Evolutionary conservation across 306 rosid genomes (phyloP).

Genomic region (Parietaria judaica): DNA sequence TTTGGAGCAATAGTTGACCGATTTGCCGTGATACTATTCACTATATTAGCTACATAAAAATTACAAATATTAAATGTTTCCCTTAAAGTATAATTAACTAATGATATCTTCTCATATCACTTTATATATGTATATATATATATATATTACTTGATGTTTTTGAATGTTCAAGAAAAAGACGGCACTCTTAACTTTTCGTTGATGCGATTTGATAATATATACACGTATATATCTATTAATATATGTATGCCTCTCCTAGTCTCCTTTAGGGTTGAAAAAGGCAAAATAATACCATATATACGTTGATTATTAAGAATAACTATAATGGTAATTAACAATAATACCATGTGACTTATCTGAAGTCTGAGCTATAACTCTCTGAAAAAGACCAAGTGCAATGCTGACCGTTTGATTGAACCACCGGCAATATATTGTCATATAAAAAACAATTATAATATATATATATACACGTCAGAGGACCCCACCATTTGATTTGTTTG

Average conservation of each 20-base stretch:
- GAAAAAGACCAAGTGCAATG: constrained; percentile 7
- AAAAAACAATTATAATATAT: background rate
- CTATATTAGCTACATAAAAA: background rate
- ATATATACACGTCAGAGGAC: constrained; percentile 17
- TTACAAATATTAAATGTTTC: background rate
- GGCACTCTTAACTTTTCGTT: background rate
- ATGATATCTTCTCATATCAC: background rate
- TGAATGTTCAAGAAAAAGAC: constrained; percentile 8
- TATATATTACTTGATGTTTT: background rate
- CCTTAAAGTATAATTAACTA: background rate
- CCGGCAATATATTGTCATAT: background rate
- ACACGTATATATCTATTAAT: too few species aligned
- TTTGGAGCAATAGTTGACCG: background rate
- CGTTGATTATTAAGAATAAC: too few species aligned
- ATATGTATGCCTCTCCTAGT: too few species aligned
- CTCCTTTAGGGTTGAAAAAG: too few species aligned
- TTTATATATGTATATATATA: background rate
- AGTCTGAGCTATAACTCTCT: background rate
- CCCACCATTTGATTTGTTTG: constrained; percentile 52
- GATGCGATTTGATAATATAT: too few species aligned
- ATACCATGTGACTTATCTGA: background rate
- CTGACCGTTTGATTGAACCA: constrained; percentile 16
- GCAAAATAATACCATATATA: too few species aligned
- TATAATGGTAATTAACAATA: too few species aligned
- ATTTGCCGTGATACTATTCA: background rate